Conservation (phyloP, 306 rosid species). For the Betula pendula region DNA sequence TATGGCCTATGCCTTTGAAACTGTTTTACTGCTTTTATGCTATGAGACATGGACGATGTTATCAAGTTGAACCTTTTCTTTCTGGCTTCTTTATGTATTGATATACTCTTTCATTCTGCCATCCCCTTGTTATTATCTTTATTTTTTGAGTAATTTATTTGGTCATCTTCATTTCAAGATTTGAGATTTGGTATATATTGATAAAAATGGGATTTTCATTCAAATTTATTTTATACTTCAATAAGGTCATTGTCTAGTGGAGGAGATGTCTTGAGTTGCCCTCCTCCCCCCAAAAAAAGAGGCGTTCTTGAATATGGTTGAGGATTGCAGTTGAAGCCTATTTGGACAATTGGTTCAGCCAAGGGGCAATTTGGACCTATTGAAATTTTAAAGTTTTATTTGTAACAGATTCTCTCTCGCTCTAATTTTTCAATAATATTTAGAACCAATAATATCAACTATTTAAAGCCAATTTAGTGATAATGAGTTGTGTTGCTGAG, state of each 20-base stretch:
- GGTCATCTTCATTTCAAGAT: background rate
- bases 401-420: background rate
- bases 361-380: background rate
- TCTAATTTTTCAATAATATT: no score
- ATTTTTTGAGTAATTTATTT: background rate
- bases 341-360: background rate
- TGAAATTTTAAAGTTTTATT: no score
- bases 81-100: background rate
- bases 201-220: background rate
- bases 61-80: background rate
- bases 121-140: background rate
- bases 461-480: no score
- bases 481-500: no score
- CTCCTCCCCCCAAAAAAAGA: background rate
- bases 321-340: background rate
- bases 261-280: background rate
- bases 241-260: background rate
- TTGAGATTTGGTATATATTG: background rate
- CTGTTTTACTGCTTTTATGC: slow-evolving; percentile 9
- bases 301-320: background rate
- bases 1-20: no score
- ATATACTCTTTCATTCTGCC: background rate
- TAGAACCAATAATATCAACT: no score
- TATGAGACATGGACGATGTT: slow-evolving; percentile 13
- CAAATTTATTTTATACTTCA: background rate